Conservation (phyloP, 2,329 filamentous ascomycete genomes). For the Alternaria panax region DNA sequence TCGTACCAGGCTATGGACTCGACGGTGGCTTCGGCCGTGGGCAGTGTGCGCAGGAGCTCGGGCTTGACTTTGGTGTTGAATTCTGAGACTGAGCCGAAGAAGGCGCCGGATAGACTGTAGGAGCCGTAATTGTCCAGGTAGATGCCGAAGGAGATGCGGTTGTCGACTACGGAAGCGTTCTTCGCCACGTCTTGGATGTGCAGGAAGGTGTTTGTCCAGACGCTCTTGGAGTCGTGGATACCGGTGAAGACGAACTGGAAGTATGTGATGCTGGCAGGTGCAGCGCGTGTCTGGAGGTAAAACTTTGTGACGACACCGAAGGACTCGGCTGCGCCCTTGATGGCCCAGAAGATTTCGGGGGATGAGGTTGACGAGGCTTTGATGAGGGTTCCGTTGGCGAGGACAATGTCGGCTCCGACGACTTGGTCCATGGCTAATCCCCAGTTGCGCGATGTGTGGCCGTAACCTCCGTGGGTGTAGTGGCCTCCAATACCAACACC, state of each 20-base stretch:
- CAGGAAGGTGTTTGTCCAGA: slow-evolving; percentile 50
- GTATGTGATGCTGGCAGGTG: slow-evolving; percentile 38
- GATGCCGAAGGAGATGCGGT: slow-evolving; percentile 52
- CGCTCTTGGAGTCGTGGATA: slow-evolving; percentile 37
- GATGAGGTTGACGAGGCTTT: slow-evolving; percentile 47
- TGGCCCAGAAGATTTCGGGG: slow-evolving; percentile 53
- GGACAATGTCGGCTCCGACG: slow-evolving; percentile 48
- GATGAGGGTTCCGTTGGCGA: slow-evolving; percentile 50
- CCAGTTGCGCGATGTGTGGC: slow-evolving; percentile 46
- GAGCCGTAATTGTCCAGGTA: slow-evolving; percentile 48
- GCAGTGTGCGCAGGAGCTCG: slow-evolving; percentile 50
- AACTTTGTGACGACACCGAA: slow-evolving; percentile 52
- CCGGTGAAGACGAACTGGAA: slow-evolving; percentile 36
- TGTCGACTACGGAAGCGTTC: slow-evolving; percentile 52
- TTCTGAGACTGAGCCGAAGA: slow-evolving; percentile 48
- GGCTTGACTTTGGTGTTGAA: slow-evolving; percentile 51
- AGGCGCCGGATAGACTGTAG: slow-evolving; percentile 52
- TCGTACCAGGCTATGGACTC: slow-evolving; percentile 46
- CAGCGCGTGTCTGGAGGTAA: slow-evolving; percentile 44
- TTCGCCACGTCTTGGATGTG: slow-evolving; percentile 53
- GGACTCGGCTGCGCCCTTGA: slow-evolving; percentile 53
- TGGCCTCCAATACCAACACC: slow-evolving; percentile 52
- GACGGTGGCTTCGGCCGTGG: slow-evolving; percentile 33
- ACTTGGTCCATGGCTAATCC: slow-evolving; percentile 48
- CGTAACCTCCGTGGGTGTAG: slow-evolving; percentile 48